phyloP scores from a whole-genome alignment of 768 basidiomycete species.

The Phlegmacium glaucopus region DNA sequence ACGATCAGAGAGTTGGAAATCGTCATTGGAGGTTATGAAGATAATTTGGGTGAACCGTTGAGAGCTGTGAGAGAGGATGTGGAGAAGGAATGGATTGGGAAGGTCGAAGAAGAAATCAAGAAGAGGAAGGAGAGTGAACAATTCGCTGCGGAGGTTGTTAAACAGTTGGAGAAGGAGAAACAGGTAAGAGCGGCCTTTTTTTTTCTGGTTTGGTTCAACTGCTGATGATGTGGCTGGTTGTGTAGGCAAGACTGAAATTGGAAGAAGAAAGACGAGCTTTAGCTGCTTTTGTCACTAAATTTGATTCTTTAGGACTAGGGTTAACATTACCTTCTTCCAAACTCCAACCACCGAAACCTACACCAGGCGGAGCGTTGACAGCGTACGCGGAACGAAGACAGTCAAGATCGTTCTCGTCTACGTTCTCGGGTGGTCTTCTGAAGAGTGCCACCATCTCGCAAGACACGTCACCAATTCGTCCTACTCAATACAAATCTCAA shows the following conservation, averaged over 20 bases:
- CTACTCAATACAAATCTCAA: background rate
- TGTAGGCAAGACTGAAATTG: slow-evolving; percentile 53
- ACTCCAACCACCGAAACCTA: slow-evolving; percentile 40
- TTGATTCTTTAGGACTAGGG: slow-evolving; percentile 68
- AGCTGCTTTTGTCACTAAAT: slow-evolving; percentile 77
- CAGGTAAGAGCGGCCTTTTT: slow-evolving; percentile 36
- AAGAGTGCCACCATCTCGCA: background rate
- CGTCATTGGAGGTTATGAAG: slow-evolving; percentile 65
- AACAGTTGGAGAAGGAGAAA: slow-evolving; percentile 77
- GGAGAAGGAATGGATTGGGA: slow-evolving; percentile 67
- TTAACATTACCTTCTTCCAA: slow-evolving; percentile 21
- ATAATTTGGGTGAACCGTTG: slow-evolving; percentile 67
- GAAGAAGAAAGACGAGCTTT: slow-evolving; percentile 79
- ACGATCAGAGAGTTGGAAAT: slow-evolving; percentile 79
- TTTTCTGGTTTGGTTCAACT: background rate
- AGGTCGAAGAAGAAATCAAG: slow-evolving; percentile 54
- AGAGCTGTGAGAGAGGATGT: slow-evolving; percentile 67
- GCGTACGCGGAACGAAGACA: slow-evolving; percentile 44
- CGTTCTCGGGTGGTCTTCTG: slow-evolving; percentile 13
- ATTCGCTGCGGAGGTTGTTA: slow-evolving; percentile 74
- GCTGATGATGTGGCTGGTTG: too few species aligned
- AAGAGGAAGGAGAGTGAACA: slow-evolving; percentile 65
- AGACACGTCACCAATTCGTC: background rate
- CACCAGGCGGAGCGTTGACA: slow-evolving; percentile 47
- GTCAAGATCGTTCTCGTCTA: slow-evolving; percentile 16